Evolutionary conservation across 306 rosid genomes (phyloP), one percentile per base, ranked within the genome.

Genomic region (Benincasa hispida): DNA sequence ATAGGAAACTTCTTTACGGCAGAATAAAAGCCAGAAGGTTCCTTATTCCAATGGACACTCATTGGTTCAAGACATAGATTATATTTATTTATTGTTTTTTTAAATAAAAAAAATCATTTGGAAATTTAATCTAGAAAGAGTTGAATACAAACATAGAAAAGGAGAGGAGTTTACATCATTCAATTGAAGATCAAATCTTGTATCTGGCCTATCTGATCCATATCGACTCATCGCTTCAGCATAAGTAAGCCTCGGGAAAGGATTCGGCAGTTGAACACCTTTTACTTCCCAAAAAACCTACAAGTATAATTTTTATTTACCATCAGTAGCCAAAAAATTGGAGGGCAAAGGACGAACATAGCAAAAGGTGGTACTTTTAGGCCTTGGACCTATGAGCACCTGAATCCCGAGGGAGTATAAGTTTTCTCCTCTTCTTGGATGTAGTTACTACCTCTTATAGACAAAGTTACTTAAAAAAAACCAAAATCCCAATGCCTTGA

Each of bases 161-260:
- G 77, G 75, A 80, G 74, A 85, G 83, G 74, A 70, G 58, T 56
- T 78, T 92, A 94, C 98, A 87, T 91, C 98, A 82, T 85, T 87
- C 77, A 94, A 82, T 82, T 91, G 95, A 19, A 94, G 98, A 80
- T 90, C 92, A 84, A 89, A 91, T 88, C 98, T 87, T 72, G 83
- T 88, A 83, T 91, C 97, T 62, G 96, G 97, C 84, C 91, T 80
- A 79, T 91, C 98, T 8, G 97, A 91, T 80, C 98, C 96, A 80
- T 94, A 91, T 82, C 91, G 86, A 83, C 84, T 83, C 91, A 87
- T 91, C 65, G 98, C 97, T 81, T 91, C 98, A 77, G 97, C 89
- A 81, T 94, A 94, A n/a, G 97, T 89, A 81, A 94, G 97, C 95
- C 95, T 87, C 25, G 97, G 97, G 78, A 94, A 94, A 78, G 98